phyloP scores from a whole-genome alignment of 2,329 filamentous ascomycete genomes.

The Aquanectria penicillioides region DNA sequence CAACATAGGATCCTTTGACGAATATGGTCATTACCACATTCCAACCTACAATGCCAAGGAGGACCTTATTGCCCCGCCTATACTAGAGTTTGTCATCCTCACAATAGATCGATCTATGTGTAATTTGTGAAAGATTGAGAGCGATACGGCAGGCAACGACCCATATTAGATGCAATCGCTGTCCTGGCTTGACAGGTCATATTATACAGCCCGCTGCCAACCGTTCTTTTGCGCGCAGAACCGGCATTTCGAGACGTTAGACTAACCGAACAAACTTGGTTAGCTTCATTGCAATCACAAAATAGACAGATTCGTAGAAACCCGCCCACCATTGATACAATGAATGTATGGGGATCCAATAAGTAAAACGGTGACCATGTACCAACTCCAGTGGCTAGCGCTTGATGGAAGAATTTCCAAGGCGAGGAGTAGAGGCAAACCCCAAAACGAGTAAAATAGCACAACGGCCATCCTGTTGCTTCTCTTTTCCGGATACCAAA shows the following conservation, averaged over 20 bases:
- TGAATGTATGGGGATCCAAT: conserved; percentile 47
- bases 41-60: conserved; percentile 58
- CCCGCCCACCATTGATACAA: conserved; percentile 7
- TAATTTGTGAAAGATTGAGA: not conserved
- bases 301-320: too few species aligned
- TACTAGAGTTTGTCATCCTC: conserved; percentile 45
- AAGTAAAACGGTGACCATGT: conserved; percentile 46
- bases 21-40: conserved; percentile 60
- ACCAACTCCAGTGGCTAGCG: conserved; percentile 44
- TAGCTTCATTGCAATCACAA: not conserved
- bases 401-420: conserved; percentile 47
- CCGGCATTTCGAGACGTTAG: conserved; percentile 68
- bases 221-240: conserved; percentile 66
- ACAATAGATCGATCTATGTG: conserved; percentile 51
- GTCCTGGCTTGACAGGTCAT: conserved; percentile 48
- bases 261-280: conserved; percentile 53
- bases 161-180: conserved; percentile 45
- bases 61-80: conserved; percentile 58
- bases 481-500: conserved; percentile 56
- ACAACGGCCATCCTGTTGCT: conserved; percentile 53
- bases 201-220: conserved; percentile 68
- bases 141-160: conserved; percentile 38
- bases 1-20: conserved; percentile 63
- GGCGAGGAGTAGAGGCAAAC: conserved; percentile 61
- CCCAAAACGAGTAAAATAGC: conserved; percentile 61